These are phyloP conservation scores for Kwoniella mangroviensis DNA, from an alignment of 768 basidiomycete genomes.

Conservation along the genomic window DNA sequence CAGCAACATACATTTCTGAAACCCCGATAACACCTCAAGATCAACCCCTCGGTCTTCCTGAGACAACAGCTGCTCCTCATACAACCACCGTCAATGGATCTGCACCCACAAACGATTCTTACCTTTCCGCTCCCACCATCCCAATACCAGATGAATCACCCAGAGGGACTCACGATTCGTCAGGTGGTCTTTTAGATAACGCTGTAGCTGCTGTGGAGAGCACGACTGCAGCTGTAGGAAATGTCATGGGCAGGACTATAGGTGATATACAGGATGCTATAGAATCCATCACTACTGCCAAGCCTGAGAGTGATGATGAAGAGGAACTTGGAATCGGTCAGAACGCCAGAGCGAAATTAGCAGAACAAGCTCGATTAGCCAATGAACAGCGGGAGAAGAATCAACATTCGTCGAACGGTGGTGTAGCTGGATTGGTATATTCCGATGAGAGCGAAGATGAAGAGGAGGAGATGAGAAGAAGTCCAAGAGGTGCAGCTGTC, in stretches of 20 bases:
- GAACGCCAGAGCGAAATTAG: slow-evolving; percentile 56
- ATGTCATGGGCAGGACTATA: slow-evolving; percentile 81
- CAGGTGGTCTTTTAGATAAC: slow-evolving; percentile 19
- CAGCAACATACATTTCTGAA: slow-evolving; percentile 79
- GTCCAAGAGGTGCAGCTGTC: neutral
- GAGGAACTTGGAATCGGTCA: slow-evolving; percentile 45
- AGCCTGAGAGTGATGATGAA: slow-evolving; percentile 58
- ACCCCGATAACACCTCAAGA: slow-evolving; percentile 60
- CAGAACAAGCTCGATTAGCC: slow-evolving; percentile 57
- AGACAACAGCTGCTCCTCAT: slow-evolving; percentile 28
- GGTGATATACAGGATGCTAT: slow-evolving; percentile 90
- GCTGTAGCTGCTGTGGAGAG: slow-evolving; percentile 30
- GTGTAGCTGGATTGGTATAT: slow-evolving; percentile 54
- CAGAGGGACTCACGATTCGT: slow-evolving; percentile 23
- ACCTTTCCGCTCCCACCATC: slow-evolving; percentile 14
- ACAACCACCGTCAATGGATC: slow-evolving; percentile 8
- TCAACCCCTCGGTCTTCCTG: slow-evolving; percentile 15
- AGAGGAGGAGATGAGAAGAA: slow-evolving; percentile 59
- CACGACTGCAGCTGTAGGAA: slow-evolving; percentile 27
- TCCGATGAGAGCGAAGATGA: slow-evolving; percentile 63
- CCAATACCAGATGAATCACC: slow-evolving; percentile 27
- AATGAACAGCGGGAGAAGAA: slow-evolving; percentile 51
- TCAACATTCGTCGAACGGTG: slow-evolving; percentile 42
- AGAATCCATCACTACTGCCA: slow-evolving; percentile 71
- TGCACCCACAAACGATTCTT: slow-evolving; percentile 3